Base-by-base conservation (phyloP, 768 basidiomycete genomes). In the Lactarius vividus region DNA sequence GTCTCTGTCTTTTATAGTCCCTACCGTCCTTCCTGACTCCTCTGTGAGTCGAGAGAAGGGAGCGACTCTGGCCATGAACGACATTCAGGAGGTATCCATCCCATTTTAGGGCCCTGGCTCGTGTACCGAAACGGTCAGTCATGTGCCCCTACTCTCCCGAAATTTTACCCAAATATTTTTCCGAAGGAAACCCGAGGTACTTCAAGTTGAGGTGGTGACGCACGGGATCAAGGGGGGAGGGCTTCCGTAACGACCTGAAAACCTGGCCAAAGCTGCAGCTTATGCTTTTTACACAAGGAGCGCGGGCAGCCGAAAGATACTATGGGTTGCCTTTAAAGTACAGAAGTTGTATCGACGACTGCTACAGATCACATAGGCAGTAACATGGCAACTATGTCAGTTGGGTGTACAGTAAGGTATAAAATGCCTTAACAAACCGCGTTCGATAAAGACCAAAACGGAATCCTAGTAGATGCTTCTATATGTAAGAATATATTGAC, bases 381-480 rank as follows among this genome's bases (percentile, higher is more conserved):
- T 11, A 46, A 57, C 16, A 31, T 31, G 42, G 35, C 20, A 49
- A 4, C 23, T 31, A 31, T 31, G 10, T 65, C 46, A 40, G 28
- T 31, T 37, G 57, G 33, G 35, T 61, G 29, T 61, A 49, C 37
- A 39, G 37, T 57, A 57, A 39, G 52, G 56, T 52, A 66, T 40
- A 20, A 39, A 39, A 62, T 46, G 56, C 7, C 37, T 33, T 26
- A 42, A 33, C 31, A 57, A 39, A 33, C 29, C 20, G 39, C 26
- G 29, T 16, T 44, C 33, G 42, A 37, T n/a, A 59, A 39, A 42
- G 57, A 59, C 64, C 33, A 20, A 58, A 29, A n/a, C 29, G 29
- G 40, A 44, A 54, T 26, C 39, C 33, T 33, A 60, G 59, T 59
- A 29, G 37, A 60, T 55, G 40, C 18, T 20, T 59, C 63, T 64